Base-by-base conservation (phyloP, 176 grass and related monocot genomes). In the Zoysia japonica region DNA sequence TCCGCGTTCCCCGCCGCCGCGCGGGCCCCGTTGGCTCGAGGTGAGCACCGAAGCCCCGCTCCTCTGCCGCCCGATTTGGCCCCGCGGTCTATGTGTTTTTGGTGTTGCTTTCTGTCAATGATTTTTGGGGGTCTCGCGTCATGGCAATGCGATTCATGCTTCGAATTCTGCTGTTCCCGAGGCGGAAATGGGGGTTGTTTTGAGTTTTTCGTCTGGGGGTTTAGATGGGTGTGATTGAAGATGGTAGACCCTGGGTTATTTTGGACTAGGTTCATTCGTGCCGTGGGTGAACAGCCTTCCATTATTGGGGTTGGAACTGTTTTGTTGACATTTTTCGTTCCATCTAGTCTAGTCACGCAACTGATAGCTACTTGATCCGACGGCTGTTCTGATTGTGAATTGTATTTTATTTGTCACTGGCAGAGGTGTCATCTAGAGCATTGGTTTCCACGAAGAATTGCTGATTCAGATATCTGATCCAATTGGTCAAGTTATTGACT, bases 401-500 rank as follows among this genome's bases (percentile, higher is more conserved):
- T n/a, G 36, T 90, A 66, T 84, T 61, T 78, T 28, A 71, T 78
- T 61, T 79, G 7, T 15, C 28, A 56, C 78, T 81, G 83, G 48
- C 71, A 63, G 61, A 90, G 83, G 55, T 17, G 59, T 63, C 42
- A 40, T 71, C 55, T 42, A 40, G 67, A 63, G 70, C 80, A 74
- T 85, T 60, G 68, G 78, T 55, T 85, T 88, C 76, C 49, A 76
- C 71, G 75, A 75, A 82, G 87, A 74, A 76, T 46, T 66, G 82
- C 67, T 14, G 50, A 28, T 28, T 28, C 28, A 28, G 28, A 28
- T 28, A 53, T 70, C 72, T 77, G 44, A 77, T 72, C 81, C 83
- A 28, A 28, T 28, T 28, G 28, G 28, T 28, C 28, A 28, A 28
- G 28, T 49, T 52, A 61, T 63, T 89, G 83, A 83, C 85, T 47